phyloP scores from a whole-genome alignment of 805 yeast genomes.

The Candida ulmi region DNA sequence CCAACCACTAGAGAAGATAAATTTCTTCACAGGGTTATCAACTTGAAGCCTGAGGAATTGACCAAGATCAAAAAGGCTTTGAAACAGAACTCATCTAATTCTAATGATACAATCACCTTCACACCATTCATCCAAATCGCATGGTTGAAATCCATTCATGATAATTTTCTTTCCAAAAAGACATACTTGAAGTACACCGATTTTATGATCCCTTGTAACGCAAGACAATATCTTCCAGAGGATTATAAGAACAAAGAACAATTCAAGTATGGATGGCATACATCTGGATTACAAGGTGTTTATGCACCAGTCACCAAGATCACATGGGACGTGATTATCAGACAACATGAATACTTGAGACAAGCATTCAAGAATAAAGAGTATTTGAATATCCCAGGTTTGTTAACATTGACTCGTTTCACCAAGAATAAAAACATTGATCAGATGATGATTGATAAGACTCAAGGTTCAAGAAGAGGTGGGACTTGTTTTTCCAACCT shows the following conservation, averaged over 20 bases:
- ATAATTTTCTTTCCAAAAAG: neutral
- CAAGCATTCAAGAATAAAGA: constrained; percentile 1
- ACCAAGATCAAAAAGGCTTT: neutral
- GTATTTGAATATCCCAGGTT: constrained; percentile 12
- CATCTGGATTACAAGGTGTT: constrained; percentile 12
- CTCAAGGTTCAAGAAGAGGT: constrained; percentile 7
- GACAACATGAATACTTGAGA: constrained; percentile 6
- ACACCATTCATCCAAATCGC: constrained; percentile 17
- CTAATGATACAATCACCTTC: constrained; percentile 7
- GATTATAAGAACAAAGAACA: constrained; percentile 4
- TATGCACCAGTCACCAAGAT: constrained; percentile 4
- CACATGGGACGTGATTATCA: constrained; percentile 2
- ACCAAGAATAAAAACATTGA: constrained; percentile 9
- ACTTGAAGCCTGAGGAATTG: constrained; percentile 4
- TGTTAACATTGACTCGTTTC: constrained; percentile 6
- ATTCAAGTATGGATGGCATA: constrained; percentile 15
- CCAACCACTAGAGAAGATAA: constrained; percentile 4
- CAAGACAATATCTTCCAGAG: constrained; percentile 13
- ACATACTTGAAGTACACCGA: constrained; percentile 8
- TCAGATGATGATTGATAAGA: constrained; percentile 5
- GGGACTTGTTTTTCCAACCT: constrained; percentile 16
- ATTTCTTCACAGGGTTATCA: constrained; percentile 7
- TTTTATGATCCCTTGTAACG: constrained; percentile 15
- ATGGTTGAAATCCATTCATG: constrained; percentile 14
- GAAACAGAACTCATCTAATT: neutral